phyloP scores from a whole-genome alignment of 164 flowering plant species.

The Vitis rotundifolia region DNA sequence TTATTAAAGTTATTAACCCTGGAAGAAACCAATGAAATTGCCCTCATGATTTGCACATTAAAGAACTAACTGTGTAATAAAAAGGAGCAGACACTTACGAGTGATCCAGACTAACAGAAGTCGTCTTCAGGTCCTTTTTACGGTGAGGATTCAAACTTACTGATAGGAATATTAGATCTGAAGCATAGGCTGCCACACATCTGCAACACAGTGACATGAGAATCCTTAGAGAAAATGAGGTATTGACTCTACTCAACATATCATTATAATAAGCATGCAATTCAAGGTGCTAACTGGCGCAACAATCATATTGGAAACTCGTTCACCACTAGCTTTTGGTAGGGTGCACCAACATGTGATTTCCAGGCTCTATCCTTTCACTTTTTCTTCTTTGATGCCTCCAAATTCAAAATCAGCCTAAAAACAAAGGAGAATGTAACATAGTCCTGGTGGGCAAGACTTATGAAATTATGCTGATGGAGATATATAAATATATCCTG shows the following conservation, averaged over 20 bases:
- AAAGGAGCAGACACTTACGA: constrained; percentile 55
- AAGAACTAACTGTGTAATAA: not conserved
- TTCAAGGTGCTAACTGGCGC: not conserved
- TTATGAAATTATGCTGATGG: too few species aligned
- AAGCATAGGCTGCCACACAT: constrained; percentile 87
- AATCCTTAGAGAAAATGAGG: not conserved
- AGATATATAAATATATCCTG: too few species aligned
- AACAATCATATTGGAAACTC: not conserved
- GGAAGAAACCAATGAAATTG: not conserved
- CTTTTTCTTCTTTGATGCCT: too few species aligned
- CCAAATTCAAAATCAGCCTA: too few species aligned
- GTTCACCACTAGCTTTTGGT: not conserved
- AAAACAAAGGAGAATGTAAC: not conserved
- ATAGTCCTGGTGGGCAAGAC: not conserved
- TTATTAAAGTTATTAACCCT: too few species aligned
- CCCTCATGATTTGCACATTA: not conserved
- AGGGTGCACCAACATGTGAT: not conserved
- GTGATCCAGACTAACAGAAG: constrained; percentile 82
- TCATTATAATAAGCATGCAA: not conserved
- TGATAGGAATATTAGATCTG: constrained; percentile 74
- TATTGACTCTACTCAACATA: not conserved
- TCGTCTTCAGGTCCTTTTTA: constrained; percentile 50
- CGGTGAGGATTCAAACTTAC: constrained; percentile 86
- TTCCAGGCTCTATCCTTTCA: not conserved
- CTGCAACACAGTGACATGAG: constrained; percentile 47